Evolutionary conservation across 345 rosid species (phyloP).

Genomic region (Sonneratia caseolaris): DNA sequence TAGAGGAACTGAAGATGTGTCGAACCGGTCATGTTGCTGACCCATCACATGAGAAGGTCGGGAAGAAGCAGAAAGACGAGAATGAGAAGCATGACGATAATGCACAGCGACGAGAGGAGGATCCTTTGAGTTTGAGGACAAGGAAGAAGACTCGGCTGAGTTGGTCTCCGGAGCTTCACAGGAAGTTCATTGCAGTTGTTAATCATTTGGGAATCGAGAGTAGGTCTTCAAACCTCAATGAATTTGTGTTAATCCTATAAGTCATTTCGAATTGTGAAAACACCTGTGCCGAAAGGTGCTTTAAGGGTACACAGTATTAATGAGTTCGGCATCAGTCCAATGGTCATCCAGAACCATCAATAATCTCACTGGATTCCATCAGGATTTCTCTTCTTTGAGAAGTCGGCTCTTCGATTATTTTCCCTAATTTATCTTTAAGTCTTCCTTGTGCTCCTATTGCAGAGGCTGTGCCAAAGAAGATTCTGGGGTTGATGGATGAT

Average conservation of each 20-base stretch:
- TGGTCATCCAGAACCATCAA: no score
- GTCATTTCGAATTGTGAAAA: not conserved
- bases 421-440: not conserved
- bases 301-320: not conserved
- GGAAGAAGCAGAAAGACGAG: constrained; percentile 61
- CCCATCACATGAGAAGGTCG: constrained; percentile 36
- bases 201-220: constrained; percentile 73
- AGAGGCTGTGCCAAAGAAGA: constrained; percentile 98
- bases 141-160: constrained; percentile 81
- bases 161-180: constrained; percentile 76
- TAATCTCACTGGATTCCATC: not conserved
- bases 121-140: constrained; percentile 48
- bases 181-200: constrained; percentile 68
- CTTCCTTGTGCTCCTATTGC: constrained; percentile 17
- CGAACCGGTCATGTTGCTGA: constrained; percentile 33
- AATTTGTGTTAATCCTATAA: not conserved
- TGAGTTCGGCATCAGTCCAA: not conserved
- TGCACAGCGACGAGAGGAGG: constrained; percentile 40
- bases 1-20: constrained; percentile 27
- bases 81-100: constrained; percentile 53
- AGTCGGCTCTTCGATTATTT: not conserved
- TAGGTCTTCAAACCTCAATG: constrained; percentile 21
- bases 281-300: not conserved
- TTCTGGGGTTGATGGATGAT: constrained; percentile 86
- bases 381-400: not conserved